Evolutionary conservation across 106 monocot species (phyloP), one percentile per base, ranked within the genome.

Genomic region (Dioscorea dumetorum): DNA sequence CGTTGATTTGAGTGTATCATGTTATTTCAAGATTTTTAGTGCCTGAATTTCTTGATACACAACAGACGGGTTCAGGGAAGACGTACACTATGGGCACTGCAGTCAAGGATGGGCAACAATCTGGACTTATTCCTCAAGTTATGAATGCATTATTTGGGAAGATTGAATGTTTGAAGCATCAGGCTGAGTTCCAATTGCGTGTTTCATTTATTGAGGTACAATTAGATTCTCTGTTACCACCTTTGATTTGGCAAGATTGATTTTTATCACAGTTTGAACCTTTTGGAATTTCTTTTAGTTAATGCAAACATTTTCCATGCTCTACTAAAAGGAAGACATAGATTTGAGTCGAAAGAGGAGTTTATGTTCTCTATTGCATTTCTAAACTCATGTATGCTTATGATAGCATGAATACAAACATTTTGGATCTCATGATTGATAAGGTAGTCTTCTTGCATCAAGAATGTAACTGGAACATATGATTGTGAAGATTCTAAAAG

Each of bases 41-140:
- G 74, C 66, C 57, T 78, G 56, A 76, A 50, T 58, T 70, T 65
- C 19, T 54, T 18, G 72, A 6, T 59, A 21, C 58, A 67, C 15
- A 53, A 58, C 91, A 99, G 97, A 99, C 97, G n/a, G 97, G 97
- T 62, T 99, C 97, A 49, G 97, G 97, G 57, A 99, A 99, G 77
- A 99, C 97, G 62, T 99, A 92, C 74, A 99, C 97, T 12, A 99
- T 99, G 97, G 97, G 97, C 21, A 92, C 97, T 12, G 92, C 80
- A 70, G 69, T 80, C 24, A 92, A 73, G 60, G 95, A 91, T 57
- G 81, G 78, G 33, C 73, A 56, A 49, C 82, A 89, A 64, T 77
- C 70, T 57, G 92, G 92, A 59, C 70, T 99, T 35, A 99, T 99
- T 22, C 97, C 83, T 24, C 86, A 83, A 84, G 92, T 80, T 31